Conservation (phyloP, 1,139 yeast species). For the Magnusiomyces tetraspermus region DNA sequence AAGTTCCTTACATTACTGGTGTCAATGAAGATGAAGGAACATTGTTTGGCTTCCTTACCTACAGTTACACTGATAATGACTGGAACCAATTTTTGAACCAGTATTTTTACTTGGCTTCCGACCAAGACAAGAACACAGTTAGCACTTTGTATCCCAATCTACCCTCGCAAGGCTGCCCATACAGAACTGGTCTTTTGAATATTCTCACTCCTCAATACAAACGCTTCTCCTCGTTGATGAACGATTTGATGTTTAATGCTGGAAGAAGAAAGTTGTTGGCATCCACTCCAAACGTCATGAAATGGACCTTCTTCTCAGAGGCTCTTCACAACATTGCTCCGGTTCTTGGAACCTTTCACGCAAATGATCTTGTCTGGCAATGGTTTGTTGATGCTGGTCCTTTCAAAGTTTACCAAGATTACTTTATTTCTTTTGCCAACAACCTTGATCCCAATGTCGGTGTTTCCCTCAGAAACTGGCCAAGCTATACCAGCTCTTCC, state of each 20-base stretch:
- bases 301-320: constrained; percentile 15
- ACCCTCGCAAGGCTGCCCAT: constrained; percentile 20
- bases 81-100: background rate
- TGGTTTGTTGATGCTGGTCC: constrained; percentile 8
- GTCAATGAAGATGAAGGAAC: constrained; percentile 22
- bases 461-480: constrained; percentile 11
- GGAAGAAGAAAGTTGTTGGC: constrained; percentile 15
- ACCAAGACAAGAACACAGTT: background rate
- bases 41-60: constrained; percentile 12
- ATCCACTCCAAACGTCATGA: background rate
- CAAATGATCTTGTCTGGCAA: constrained; percentile 13
- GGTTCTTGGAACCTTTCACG: constrained; percentile 18
- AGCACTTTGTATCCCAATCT: constrained; percentile 15
- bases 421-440: constrained; percentile 19
- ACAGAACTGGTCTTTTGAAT: constrained; percentile 16
- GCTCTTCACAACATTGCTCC: constrained; percentile 16
- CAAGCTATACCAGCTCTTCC: constrained; percentile 35
- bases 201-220: constrained; percentile 18
- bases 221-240: constrained; percentile 19
- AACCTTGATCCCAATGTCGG: constrained; percentile 16
- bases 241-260: constrained; percentile 18
- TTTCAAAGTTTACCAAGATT: constrained; percentile 14
- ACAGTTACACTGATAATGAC: constrained; percentile 13
- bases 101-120: background rate
- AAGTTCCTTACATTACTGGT: constrained; percentile 20